Evolutionary conservation across 2,329 filamentous ascomycete genomes (phyloP).

Genomic region (Aspergillus sp.): DNA sequence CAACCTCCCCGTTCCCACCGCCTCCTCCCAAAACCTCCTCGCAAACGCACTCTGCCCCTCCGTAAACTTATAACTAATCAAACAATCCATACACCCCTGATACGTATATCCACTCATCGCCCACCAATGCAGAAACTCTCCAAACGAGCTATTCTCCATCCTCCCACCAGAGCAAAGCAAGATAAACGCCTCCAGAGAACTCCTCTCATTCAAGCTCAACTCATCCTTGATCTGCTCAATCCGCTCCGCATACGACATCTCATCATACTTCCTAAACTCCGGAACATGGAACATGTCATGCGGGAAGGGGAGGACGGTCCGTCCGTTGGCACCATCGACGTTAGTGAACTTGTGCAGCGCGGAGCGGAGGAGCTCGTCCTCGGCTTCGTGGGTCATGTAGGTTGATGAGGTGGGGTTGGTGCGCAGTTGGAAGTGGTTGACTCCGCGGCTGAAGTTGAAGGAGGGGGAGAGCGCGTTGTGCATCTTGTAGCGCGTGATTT

Average conservation of each 20-base stretch:
- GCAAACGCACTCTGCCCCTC: constrained; percentile 51
- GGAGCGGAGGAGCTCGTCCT: constrained; percentile 38
- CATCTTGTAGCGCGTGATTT: constrained; percentile 52
- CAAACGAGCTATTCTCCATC: constrained; percentile 48
- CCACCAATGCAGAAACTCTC: constrained; percentile 55
- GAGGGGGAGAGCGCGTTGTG: constrained; percentile 43
- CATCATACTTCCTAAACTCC: constrained; percentile 41
- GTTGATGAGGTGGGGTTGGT: constrained; percentile 30
- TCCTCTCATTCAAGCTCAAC: constrained; percentile 46
- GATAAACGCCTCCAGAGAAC: constrained; percentile 44
- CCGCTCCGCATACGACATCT: constrained; percentile 47
- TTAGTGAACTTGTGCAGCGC: constrained; percentile 50
- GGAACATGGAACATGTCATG: constrained; percentile 40
- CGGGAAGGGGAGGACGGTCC: constrained; percentile 45
- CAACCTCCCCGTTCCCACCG: constrained; percentile 41
- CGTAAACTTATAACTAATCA: constrained; percentile 48
- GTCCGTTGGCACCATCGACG: constrained; percentile 46
- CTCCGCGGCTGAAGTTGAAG: constrained; percentile 45
- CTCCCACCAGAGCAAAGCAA: constrained; percentile 48
- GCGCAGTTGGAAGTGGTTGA: constrained; percentile 47
- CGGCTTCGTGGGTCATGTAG: constrained; percentile 47
- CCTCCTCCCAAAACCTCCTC: constrained; percentile 50
- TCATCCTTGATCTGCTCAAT: constrained; percentile 44
- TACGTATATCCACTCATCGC: constrained; percentile 48
- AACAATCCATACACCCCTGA: constrained; percentile 41